A percentile compares a stretch with the other conserved stretches of the same genome.
These are phyloP conservation scores for Cicer yamashitae DNA, from an alignment of 306 rosid genomes.

Conservation along the genomic window DNA sequence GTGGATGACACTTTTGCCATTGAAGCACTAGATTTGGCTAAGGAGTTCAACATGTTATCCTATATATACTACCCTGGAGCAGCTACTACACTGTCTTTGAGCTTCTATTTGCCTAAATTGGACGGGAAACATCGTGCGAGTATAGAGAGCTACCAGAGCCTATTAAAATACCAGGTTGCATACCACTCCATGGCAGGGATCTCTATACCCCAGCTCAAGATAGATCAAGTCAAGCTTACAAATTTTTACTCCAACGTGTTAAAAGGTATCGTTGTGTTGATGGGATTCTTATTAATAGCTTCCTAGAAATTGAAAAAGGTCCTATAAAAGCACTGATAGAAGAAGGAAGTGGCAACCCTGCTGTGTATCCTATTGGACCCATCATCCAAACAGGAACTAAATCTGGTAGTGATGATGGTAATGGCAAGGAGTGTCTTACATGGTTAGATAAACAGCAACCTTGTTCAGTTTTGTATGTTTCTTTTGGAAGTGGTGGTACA, in stretches of 20 bases:
- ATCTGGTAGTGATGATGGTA: neutral
- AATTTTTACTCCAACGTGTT: neutral
- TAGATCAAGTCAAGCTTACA: slow-evolving; percentile 21
- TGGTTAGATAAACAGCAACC: slow-evolving; percentile 42
- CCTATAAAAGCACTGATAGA: slow-evolving; percentile 34
- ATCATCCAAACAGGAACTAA: neutral
- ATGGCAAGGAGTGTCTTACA: neutral
- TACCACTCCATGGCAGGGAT: slow-evolving; percentile 41
- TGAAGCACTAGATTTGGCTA: slow-evolving; percentile 2
- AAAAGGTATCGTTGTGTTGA: neutral
- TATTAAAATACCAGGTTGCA: slow-evolving; percentile 35
- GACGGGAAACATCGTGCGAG: slow-evolving; percentile 35
- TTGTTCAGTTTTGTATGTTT: slow-evolving; percentile 46
- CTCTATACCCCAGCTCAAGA: slow-evolving; percentile 12
- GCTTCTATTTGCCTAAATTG: neutral
- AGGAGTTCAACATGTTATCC: slow-evolving; percentile 32
- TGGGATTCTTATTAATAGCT: slow-evolving; percentile 38
- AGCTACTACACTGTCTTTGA: neutral
- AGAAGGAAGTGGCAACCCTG: slow-evolving; percentile 31
- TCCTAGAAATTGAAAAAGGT: slow-evolving; percentile 28
- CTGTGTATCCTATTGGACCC: slow-evolving; percentile 33
- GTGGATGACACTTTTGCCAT: slow-evolving; percentile 12
- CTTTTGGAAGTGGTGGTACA: slow-evolving; percentile 48
- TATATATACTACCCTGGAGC: neutral
- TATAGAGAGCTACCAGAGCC: slow-evolving; percentile 28